Evolutionary conservation across 169 alveolate genomes (phyloP).

Genomic region (Plasmodium knowlesi): DNA sequence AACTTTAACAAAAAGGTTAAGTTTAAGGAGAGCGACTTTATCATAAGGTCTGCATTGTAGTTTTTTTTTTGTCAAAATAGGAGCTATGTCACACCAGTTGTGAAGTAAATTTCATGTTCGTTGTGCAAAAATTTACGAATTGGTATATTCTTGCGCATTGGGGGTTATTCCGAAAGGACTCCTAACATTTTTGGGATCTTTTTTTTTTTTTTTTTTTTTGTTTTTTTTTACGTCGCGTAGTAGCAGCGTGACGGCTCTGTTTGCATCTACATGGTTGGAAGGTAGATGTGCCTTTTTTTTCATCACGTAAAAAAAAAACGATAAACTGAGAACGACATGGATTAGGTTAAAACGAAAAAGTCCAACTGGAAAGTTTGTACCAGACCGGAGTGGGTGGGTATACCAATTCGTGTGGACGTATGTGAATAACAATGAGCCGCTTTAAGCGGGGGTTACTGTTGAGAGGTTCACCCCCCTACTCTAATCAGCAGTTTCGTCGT

Average conservation of each 20-base stretch:
- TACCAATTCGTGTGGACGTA: background rate
- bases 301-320: background rate
- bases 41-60: conserved; percentile 14
- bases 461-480: background rate
- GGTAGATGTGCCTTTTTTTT: background rate
- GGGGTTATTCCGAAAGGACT: background rate
- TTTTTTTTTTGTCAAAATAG: background rate
- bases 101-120: background rate
- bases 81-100: background rate
- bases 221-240: background rate
- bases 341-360: background rate
- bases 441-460: background rate
- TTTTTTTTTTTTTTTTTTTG: too few relatives aligned
- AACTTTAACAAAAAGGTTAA: conserved; percentile 33
- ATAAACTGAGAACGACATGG: background rate
- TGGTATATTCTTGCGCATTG: background rate
- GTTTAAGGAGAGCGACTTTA: conserved; percentile 29
- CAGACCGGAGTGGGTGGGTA: background rate
- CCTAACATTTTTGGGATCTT: background rate
- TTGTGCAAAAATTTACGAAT: background rate
- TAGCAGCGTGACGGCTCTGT: background rate
- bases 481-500: background rate
- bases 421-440: background rate
- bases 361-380: background rate
- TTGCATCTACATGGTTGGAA: background rate